Percentiles rank a stretch among this genome's conserved stretches.
Evolutionary conservation across 306 rosid genomes (phyloP).

Genomic region (Vicia faba): DNA sequence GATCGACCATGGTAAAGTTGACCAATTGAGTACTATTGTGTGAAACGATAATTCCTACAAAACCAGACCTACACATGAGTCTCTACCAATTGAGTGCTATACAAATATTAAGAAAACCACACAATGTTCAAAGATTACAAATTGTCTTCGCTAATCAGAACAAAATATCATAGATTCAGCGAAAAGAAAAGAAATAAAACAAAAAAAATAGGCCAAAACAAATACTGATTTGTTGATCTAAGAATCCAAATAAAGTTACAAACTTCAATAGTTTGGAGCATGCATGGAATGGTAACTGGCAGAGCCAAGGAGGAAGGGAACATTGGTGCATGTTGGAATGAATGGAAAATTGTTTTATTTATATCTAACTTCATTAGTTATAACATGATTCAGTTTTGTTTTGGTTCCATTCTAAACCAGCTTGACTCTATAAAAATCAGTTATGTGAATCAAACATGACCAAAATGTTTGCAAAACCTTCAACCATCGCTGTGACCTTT

Average conservation of each 20-base stretch:
- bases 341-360: not conserved
- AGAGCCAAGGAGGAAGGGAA: not conserved
- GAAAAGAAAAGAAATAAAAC: conserved; percentile 12
- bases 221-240: conserved; percentile 16
- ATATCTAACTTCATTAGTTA: not conserved
- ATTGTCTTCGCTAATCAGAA: too few species aligned
- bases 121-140: too few species aligned
- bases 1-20: too few species aligned
- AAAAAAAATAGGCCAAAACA: conserved; percentile 4
- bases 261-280: conserved; percentile 7
- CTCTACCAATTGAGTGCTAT: too few species aligned
- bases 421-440: not conserved
- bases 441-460: not conserved
- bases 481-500: too few species aligned
- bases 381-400: not conserved
- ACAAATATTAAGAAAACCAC: too few species aligned
- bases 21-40: too few species aligned
- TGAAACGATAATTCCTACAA: too few species aligned
- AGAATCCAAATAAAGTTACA: conserved; percentile 19
- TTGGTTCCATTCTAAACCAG: conserved; percentile 12
- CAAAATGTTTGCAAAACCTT: too few species aligned
- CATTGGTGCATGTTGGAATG: not conserved
- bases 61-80: too few species aligned
- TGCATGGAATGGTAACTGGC: not conserved
- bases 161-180: not conserved